phyloP scores from a whole-genome alignment of 306 rosid species.

The Spatholobus suberectus region DNA sequence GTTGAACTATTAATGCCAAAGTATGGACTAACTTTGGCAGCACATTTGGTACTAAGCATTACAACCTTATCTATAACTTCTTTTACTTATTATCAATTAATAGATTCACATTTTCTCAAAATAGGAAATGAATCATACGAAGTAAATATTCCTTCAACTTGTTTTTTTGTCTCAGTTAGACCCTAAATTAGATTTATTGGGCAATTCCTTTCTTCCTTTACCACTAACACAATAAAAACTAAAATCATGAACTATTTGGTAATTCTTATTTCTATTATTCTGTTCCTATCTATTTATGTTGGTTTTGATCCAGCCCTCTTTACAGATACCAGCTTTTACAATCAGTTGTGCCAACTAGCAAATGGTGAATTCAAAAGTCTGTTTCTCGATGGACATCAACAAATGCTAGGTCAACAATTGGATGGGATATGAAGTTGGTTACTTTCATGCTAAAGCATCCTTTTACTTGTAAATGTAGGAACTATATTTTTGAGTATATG shows the following conservation, averaged over 20 bases:
- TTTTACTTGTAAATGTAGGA: constrained; percentile 26
- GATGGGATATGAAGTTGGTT: constrained; percentile 35
- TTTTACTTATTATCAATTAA: background rate
- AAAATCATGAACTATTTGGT: background rate
- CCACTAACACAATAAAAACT: background rate
- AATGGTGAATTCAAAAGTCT: constrained; percentile 59
- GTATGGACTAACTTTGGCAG: constrained; percentile 60
- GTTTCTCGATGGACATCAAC: constrained; percentile 51
- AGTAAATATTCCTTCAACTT: too few species aligned
- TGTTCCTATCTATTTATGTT: constrained; percentile 10
- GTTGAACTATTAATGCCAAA: constrained; percentile 51
- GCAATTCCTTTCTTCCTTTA: background rate
- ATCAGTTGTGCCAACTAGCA: constrained; percentile 62
- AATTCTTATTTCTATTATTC: background rate
- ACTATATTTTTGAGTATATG: constrained; percentile 18
- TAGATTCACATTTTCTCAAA: background rate
- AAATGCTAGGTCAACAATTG: background rate
- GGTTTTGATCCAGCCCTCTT: constrained; percentile 21
- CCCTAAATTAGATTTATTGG: too few species aligned
- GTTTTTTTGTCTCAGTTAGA: too few species aligned
- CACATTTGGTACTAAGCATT: constrained; percentile 51
- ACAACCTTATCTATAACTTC: background rate
- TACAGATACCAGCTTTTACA: constrained; percentile 52
- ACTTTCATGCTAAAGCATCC: constrained; percentile 23
- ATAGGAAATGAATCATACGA: background rate